Base-by-base conservation (phyloP, 768 basidiomycete species). In the Mrakia blollopis region DNA sequence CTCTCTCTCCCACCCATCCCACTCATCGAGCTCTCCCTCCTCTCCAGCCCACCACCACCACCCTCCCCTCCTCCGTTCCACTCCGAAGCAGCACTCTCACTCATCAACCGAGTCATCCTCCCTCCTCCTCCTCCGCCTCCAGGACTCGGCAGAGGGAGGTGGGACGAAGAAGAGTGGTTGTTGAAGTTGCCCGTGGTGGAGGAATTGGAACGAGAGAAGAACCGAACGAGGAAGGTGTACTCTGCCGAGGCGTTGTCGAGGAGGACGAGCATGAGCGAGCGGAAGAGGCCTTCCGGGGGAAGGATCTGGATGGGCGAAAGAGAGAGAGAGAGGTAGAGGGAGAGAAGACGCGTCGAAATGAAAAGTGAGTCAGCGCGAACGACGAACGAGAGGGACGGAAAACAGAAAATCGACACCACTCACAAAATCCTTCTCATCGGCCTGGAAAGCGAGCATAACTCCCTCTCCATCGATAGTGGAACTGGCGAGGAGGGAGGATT, bases 181-280 rank as follows among this genome's bases (percentile, higher is more conserved):
- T 30, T 14, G 47, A 32, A 23, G 70, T 50, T 50, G 5, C 47
- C 47, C 13, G 47, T 50, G 47, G 28, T 35, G 23, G 52, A n/a
- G 39, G n/a, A 25, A 50, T 28, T 25, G 37, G 65, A 37, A 41
- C 63, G 77, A 9, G 88, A 85, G 85, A 98, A 98, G 85, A 99
- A 98, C 0, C 89, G 85, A 14, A 89, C 88, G 71, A 97, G 84
- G 81, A 98, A 98, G 1, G 89, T 86, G 83, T 94, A 96, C 84
- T 98, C 96, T 39, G 94, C 89, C 0, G 92, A 92, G 5, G 92
- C 91, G 81, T 99, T 98, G 85, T 98, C 94, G 88, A 96, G 90
- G 78, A 98, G 88, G 72, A 97, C 95, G 72, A 98, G 86, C 68
- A 94, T 85, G 35, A 93, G 85, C 0, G 95, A 96, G 35, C 96